These are phyloP conservation scores for Malassezia equina DNA, from an alignment of 1,284 basidiomycete species.

Conservation along the genomic window DNA sequence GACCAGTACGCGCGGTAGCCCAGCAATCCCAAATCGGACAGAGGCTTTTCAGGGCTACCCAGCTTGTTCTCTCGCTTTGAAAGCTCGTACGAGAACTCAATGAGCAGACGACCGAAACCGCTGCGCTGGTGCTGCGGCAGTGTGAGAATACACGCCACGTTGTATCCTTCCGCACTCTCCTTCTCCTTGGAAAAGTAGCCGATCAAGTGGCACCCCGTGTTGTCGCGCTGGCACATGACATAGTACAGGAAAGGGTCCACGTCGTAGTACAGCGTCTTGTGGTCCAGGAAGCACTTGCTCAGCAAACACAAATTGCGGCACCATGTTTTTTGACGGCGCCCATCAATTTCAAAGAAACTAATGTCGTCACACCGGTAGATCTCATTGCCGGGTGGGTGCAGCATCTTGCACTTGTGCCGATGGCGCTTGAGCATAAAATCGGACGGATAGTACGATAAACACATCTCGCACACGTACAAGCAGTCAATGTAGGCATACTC, in stretches of 20 bases:
- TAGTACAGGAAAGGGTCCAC: conserved; percentile 99
- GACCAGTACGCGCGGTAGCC: conserved; percentile 95
- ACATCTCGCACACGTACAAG: conserved; percentile 98
- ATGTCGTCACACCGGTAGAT: conserved; percentile 95
- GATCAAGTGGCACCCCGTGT: conserved; percentile 81
- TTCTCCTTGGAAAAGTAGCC: conserved; percentile 99
- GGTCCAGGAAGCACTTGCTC: conserved; percentile 96
- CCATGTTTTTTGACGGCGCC: conserved; percentile 87
- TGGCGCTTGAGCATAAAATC: conserved; percentile 54
- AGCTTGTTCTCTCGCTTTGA: conserved; percentile 92
- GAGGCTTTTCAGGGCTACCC: conserved; percentile 93
- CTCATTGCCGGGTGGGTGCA: conserved; percentile 97
- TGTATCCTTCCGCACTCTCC: conserved; percentile 93
- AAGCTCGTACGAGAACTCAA: conserved; percentile 96
- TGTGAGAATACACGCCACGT: conserved; percentile 95
- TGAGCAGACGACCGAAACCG: conserved; percentile 87
- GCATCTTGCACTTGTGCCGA: conserved; percentile 76
- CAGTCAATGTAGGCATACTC: conserved; percentile 92
- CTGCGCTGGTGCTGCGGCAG: conserved; percentile 93
- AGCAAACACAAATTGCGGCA: conserved; percentile 93
- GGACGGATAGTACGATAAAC: conserved; percentile 50
- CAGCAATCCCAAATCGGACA: conserved; percentile 85
- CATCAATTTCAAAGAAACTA: conserved; percentile 97
- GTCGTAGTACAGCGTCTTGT: conserved; percentile 99
- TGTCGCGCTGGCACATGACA: conserved; percentile 84